Conservation (phyloP, 768 basidiomycete genomes). For the Tephrocybe sp. region DNA sequence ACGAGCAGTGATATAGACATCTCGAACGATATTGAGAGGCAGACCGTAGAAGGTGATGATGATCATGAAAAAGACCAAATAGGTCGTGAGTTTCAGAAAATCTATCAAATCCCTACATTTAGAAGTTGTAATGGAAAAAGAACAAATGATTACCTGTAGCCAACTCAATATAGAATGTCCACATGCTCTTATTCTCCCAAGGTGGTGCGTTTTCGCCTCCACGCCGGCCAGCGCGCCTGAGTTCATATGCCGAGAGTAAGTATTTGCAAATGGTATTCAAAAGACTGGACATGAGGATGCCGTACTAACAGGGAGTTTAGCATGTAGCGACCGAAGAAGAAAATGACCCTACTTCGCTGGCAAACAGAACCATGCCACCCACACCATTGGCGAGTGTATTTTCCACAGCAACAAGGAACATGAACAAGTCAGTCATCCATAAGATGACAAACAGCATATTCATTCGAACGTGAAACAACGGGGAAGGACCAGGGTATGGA, state of each 20-base stretch:
- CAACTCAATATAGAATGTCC: conserved; percentile 91
- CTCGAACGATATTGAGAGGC: conserved; percentile 94
- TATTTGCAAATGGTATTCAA: conserved; percentile 83
- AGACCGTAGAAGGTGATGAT: conserved; percentile 94
- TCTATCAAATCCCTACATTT: conserved; percentile 44
- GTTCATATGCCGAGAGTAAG: conserved; percentile 74
- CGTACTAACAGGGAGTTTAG: conserved; percentile 53
- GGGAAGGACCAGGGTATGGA: conserved; percentile 79
- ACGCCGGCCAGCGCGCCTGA: conserved; percentile 70
- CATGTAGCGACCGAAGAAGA: neutral
- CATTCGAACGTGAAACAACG: conserved; percentile 86
- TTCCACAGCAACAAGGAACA: conserved; percentile 80
- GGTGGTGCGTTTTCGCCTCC: conserved; percentile 85
- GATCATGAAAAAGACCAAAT: conserved; percentile 90
- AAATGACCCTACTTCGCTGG: conserved; percentile 72
- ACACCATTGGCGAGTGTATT: conserved; percentile 77
- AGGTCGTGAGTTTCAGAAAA: conserved; percentile 89
- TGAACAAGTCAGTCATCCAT: conserved; percentile 68
- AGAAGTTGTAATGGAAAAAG: conserved; percentile 2
- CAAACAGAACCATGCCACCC: conserved; percentile 92
- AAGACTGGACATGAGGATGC: conserved; percentile 80
- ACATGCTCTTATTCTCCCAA: conserved; percentile 99
- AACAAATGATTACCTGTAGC: conserved; percentile 63
- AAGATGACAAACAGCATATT: conserved; percentile 69
- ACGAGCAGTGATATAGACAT: conserved; percentile 93